Percentiles rank a stretch among this genome's conserved stretches.
Conservation (phyloP, 1,284 basidiomycete genomes). For the Xerocomus alliaceus region DNA sequence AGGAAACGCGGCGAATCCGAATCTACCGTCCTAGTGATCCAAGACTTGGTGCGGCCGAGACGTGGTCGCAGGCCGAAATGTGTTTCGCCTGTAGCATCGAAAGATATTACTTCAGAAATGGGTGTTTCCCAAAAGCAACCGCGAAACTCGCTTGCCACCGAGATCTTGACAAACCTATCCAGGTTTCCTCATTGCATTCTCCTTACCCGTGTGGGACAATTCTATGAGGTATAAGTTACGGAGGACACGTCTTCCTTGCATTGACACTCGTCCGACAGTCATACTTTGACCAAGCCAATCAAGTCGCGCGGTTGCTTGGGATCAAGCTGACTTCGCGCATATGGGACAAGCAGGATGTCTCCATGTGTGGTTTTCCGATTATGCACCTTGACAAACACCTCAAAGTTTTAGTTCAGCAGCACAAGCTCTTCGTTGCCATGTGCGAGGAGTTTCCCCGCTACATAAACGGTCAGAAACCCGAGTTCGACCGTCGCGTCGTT, state of each 20-base stretch:
- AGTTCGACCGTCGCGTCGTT: slow-evolving; percentile 79
- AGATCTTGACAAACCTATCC: slow-evolving; percentile 74
- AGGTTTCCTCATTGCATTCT: slow-evolving; percentile 88
- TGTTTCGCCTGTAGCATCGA: not conserved
- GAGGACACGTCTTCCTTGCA: slow-evolving; percentile 2
- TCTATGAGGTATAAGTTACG: slow-evolving; percentile 79
- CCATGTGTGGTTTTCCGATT: slow-evolving; percentile 92
- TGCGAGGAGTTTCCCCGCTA: slow-evolving; percentile 85
- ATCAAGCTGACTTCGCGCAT: slow-evolving; percentile 81
- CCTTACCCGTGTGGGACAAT: slow-evolving; percentile 90
- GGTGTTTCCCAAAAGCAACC: slow-evolving; percentile 39
- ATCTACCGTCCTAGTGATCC: not conserved
- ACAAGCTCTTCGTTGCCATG: slow-evolving; percentile 85
- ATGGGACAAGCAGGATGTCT: slow-evolving; percentile 71
- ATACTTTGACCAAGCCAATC: slow-evolving; percentile 89
- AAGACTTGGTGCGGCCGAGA: slow-evolving; percentile 11
- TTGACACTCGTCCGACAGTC: slow-evolving; percentile 59
- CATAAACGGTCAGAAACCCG: slow-evolving; percentile 52
- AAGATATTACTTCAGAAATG: not conserved
- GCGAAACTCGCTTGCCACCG: slow-evolving; percentile 65
- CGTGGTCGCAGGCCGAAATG: slow-evolving; percentile 32
- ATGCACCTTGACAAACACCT: slow-evolving; percentile 85
- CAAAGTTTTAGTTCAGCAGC: slow-evolving; percentile 82
- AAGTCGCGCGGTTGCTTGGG: slow-evolving; percentile 77
- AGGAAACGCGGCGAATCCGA: slow-evolving; percentile 4